Base-by-base conservation (phyloP, 805 yeast genomes). In the Starmerella apis region DNA sequence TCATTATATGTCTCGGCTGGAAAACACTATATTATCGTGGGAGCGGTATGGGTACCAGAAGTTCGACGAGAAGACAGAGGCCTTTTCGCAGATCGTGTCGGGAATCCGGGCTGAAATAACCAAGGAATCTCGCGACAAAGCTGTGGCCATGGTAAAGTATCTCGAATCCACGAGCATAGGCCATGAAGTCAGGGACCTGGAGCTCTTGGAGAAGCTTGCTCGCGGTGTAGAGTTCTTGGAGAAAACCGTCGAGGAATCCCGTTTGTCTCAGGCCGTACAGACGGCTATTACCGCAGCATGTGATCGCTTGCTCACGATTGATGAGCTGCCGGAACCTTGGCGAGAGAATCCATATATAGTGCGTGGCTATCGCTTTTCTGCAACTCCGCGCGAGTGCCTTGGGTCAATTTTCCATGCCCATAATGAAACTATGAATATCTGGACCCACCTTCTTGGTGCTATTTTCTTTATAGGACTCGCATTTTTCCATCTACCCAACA, bases 251-350 rank as follows among this genome's bases (percentile, higher is more conserved):
- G 73, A 70, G 56, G 52, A 52, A 35, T 59, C 59, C 47, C 61
- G 61, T 46, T 51, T 58, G n/a, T 49, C 54, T 8, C 48, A 43
- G 47, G 43, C 58, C 5, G 43, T 62, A 13, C 63, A 61, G 48
- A 48, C 49, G 5, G 62, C 64, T 3, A 45, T 61, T 7, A 27
- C 50, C 18, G 25, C 47, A 38, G 65, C 71, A 19, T 55, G 57
- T 30, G 55, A 60, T 18, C 56, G 81, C 41, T 74, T 79, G 49
- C 67, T 90, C 37, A 86, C 86, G 57, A 85, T 81, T 64, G 86
- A 84, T 62, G 94, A 90, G 64, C 70, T 90, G 38, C 98, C 98
- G 2, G 77, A 81, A 57, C 86, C 83, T 43, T 90, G 96, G 95
- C 76, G 94, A 61, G 96, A 88, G 66, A 90, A 92, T 67, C 80